Conservation (phyloP, 441 rosid species). For the Caryocar brasiliense region DNA sequence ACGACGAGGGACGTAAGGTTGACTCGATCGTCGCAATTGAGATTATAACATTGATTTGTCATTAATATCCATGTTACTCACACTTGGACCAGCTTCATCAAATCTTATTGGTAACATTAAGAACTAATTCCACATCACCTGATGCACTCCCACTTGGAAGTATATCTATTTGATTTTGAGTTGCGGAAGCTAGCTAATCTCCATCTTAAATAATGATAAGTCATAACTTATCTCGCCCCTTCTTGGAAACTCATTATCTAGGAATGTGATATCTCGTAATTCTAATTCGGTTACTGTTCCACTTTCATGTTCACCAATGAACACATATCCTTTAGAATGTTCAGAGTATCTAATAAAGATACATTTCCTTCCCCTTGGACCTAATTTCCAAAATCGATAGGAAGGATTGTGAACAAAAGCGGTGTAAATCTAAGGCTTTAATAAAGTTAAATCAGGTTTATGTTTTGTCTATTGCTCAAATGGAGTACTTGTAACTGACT, state of each 20-base stretch:
- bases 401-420: not conserved
- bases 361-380: not conserved
- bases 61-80: not conserved
- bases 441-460: not conserved
- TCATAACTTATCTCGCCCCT: no score
- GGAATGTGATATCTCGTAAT: no score
- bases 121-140: not conserved
- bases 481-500: not conserved
- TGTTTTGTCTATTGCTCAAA: no score
- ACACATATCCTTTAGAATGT: not conserved
- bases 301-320: not conserved
- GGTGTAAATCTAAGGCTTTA: not conserved
- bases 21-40: not conserved
- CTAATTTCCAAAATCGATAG: not conserved
- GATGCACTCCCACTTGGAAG: no score
- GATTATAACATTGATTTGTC: not conserved
- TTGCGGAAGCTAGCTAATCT: not conserved
- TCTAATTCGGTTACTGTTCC: no score
- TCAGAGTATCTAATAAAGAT: not conserved
- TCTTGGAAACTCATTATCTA: no score
- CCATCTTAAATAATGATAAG: no score
- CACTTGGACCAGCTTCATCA: not conserved
- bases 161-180: no score
- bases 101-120: not conserved
- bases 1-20: not conserved